Conservation (phyloP, 495 filamentous ascomycete species). For the Daldinia vernicosa region DNA sequence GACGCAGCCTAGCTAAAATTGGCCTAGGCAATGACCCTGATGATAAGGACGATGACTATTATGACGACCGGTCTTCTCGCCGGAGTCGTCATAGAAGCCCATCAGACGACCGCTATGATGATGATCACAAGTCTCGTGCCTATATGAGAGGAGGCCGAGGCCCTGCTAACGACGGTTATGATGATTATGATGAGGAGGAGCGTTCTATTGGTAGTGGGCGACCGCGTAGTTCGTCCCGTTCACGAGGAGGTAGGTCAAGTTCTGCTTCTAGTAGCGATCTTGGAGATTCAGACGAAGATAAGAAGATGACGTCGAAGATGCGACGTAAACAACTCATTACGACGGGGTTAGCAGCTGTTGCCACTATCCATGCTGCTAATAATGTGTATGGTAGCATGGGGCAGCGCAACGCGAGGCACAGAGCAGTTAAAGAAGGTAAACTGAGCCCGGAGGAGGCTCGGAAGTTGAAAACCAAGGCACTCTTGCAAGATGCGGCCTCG, state of each 20-base stretch:
- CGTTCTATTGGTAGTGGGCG: slow-evolving; percentile 52
- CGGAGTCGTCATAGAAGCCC: slow-evolving; percentile 46
- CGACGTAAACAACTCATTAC: slow-evolving; percentile 85
- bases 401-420: slow-evolving; percentile 73
- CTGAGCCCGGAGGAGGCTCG: slow-evolving; percentile 78
- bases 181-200: slow-evolving; percentile 63
- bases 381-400: slow-evolving; percentile 79
- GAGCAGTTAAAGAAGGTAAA: slow-evolving; percentile 75
- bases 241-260: slow-evolving; percentile 52
- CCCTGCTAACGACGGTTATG: slow-evolving; percentile 39
- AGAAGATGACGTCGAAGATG: slow-evolving; percentile 77
- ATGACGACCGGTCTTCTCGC: slow-evolving; percentile 45
- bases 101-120: slow-evolving; percentile 56
- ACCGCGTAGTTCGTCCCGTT: slow-evolving; percentile 47
- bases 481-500: slow-evolving; percentile 77
- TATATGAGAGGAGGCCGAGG: slow-evolving; percentile 57
- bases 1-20: slow-evolving; percentile 56
- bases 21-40: slow-evolving; percentile 58
- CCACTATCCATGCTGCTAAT: slow-evolving; percentile 89
- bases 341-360: slow-evolving; percentile 83
- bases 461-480: slow-evolving; percentile 76
- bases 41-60: slow-evolving; percentile 51
- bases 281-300: slow-evolving; percentile 80
- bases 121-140: slow-evolving; percentile 61
- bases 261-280: slow-evolving; percentile 68